phyloP scores from a whole-genome alignment of 148 eudicot species.

The Vaccinium darrowii region DNA sequence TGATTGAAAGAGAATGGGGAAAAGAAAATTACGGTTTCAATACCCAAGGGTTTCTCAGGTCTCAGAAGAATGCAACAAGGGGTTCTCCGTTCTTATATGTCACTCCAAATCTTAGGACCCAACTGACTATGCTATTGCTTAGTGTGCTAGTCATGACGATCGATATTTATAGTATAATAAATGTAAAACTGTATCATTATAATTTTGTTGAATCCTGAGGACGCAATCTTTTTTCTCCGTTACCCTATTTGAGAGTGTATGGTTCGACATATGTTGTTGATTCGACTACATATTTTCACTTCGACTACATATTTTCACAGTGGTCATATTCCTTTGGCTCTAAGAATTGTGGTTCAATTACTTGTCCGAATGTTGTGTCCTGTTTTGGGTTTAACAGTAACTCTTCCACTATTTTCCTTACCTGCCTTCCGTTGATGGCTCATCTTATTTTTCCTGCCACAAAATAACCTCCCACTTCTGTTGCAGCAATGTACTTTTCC shows the following conservation, averaged over 20 bases:
- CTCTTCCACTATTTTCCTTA: not conserved
- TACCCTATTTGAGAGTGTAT: not conserved
- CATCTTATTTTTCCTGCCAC: not conserved
- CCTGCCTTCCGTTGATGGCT: slow-evolving; percentile 1
- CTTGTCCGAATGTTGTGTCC: not conserved
- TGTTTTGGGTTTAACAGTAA: not conserved
- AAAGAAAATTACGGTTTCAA: not conserved
- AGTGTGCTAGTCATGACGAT: not conserved
- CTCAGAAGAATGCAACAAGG: not conserved
- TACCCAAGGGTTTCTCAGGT: not conserved
- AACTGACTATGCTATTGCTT: not conserved
- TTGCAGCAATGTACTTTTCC: slow-evolving; percentile 77
- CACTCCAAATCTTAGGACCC: not conserved
- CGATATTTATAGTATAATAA: not conserved
- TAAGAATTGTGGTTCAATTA: not conserved
- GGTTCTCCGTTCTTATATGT: not conserved
- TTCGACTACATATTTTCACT: not conserved
- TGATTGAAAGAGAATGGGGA: not conserved
- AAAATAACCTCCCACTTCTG: not conserved
- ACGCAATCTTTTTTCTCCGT: not conserved
- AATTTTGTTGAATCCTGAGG: not conserved
- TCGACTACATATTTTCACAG: not conserved
- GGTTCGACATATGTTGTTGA: not conserved
- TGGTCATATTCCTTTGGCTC: not conserved
- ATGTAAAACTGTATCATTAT: not conserved